phyloP scores from a whole-genome alignment of 805 yeast species.

The Saccharomycopsis olivae region DNA sequence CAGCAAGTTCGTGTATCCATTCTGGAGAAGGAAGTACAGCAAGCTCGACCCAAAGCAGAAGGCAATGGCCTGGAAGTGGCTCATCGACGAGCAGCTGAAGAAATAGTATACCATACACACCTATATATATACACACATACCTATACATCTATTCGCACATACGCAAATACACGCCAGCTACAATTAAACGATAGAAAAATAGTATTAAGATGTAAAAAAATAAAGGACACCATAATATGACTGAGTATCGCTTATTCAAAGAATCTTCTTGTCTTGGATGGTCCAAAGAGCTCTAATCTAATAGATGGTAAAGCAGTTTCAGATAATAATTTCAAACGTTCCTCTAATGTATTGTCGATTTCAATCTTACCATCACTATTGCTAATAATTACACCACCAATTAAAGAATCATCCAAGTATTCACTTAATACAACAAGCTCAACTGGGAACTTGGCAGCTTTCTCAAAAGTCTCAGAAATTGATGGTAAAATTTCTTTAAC shows the following conservation, averaged over 20 bases:
- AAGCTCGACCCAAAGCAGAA: slow-evolving; percentile 10
- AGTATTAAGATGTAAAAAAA: no score
- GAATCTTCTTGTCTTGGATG: slow-evolving; percentile 78
- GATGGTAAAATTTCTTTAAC: slow-evolving; percentile 36
- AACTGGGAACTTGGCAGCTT: slow-evolving; percentile 47
- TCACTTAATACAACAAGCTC: slow-evolving; percentile 46
- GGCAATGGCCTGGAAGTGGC: slow-evolving; percentile 17
- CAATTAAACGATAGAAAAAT: no score
- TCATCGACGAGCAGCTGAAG: slow-evolving; percentile 8
- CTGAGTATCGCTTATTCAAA: slow-evolving; percentile 61
- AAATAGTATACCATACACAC: no score
- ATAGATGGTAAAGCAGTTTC: slow-evolving; percentile 87
- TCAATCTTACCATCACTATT: slow-evolving; percentile 75
- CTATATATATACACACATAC: no score
- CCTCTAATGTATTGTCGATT: slow-evolving; percentile 88
- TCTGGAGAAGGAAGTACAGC: no score
- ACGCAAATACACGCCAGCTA: no score
- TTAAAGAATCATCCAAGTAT: slow-evolving; percentile 46
- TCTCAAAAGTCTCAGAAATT: slow-evolving; percentile 53
- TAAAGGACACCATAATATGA: no score
- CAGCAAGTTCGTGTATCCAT: no score
- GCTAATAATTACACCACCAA: slow-evolving; percentile 74
- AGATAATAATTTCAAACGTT: slow-evolving; percentile 74
- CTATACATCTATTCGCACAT: no score
- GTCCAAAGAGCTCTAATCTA: slow-evolving; percentile 82